Evolutionary conservation across 1,284 basidiomycete genomes (phyloP).

Genomic region (Malassezia caprae): DNA sequence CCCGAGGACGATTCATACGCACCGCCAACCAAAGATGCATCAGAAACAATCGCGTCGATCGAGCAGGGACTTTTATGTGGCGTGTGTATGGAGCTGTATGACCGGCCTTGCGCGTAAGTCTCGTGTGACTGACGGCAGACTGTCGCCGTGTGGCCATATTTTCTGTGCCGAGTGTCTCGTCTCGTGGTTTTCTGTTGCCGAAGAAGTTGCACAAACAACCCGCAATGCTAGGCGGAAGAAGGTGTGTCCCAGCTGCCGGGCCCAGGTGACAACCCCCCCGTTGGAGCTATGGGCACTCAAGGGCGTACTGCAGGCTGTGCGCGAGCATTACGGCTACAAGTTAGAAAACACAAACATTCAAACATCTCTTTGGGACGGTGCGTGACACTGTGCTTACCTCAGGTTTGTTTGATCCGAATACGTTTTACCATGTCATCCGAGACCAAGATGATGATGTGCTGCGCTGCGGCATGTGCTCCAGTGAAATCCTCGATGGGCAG

Average conservation of each 20-base stretch:
- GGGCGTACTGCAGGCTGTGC: constrained; percentile 30
- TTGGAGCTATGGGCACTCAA: constrained; percentile 36
- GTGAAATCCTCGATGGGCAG: constrained; percentile 32
- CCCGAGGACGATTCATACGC: neutral
- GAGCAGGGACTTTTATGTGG: constrained; percentile 7
- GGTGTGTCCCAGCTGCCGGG: constrained; percentile 40
- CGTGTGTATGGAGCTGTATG: constrained; percentile 15
- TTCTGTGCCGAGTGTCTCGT: constrained; percentile 42
- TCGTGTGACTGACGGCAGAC: constrained; percentile 9
- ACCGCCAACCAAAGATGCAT: neutral
- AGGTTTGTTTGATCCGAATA: constrained; percentile 10
- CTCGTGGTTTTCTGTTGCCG: constrained; percentile 35
- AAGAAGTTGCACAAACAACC: constrained; percentile 17
- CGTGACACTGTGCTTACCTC: neutral
- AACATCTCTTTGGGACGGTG: constrained; percentile 12
- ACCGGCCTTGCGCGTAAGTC: constrained; percentile 15
- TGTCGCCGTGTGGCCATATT: constrained; percentile 40
- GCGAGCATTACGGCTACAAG: constrained; percentile 12
- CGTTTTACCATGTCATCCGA: constrained; percentile 26
- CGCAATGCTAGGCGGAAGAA: constrained; percentile 28
- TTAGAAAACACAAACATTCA: constrained; percentile 2
- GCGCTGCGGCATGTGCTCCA: constrained; percentile 34
- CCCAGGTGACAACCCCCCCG: constrained; percentile 29
- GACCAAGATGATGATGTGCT: constrained; percentile 35
- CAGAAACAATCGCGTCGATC: neutral